Base-by-base conservation (phyloP, 2,329 filamentous ascomycete species). In the Phaeophleospora eucalypticola region DNA sequence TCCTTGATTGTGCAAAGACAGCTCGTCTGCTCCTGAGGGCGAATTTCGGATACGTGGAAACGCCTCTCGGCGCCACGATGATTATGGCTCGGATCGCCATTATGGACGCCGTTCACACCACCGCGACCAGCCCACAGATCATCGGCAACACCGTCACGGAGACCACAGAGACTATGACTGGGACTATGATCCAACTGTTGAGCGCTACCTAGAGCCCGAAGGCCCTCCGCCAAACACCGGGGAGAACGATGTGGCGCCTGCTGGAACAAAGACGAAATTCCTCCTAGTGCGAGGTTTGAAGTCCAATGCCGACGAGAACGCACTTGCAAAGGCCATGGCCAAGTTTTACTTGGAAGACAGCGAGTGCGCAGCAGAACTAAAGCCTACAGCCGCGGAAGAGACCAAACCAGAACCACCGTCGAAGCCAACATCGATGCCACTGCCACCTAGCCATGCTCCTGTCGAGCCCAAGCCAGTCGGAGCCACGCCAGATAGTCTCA, bases 211-310 rank as follows among this genome's bases (percentile, higher is more conserved):
- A 12, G 47, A 56, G 19, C 47, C 49, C n/a, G 44, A 43, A 9
- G 51, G 49, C 32, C 54, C 53, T 35, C 47, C 57, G 9, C 36
- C 46, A 24, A 51, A 50, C 43, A 54, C 49, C 32, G 57, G 57
- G 14, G 54, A 61, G 43, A 41, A 52, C 35, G 61, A 61, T 41
- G 41, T 54, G 14, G 56, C 52, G 12, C 36, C 45, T 3, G 56
- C 56, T 8, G 51, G 50, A 4, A 45, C 47, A 19, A 48, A 49
- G 7, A 41, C 52, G 19, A 50, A 48, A 12, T 53, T 90, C 55
- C 70, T 93, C 16, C 79, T 93, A 3, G 73, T 93, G 18, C 82
- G 86, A 49, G 83, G 83, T 6, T 70, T 94, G 4, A 81, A 87
- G 24, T 69, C 79, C 0, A 83, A 84, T 12, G 80, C 88, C 4